Conservation (phyloP, 2,329 filamentous ascomycete species). For the Lecanosticta acicola region DNA sequence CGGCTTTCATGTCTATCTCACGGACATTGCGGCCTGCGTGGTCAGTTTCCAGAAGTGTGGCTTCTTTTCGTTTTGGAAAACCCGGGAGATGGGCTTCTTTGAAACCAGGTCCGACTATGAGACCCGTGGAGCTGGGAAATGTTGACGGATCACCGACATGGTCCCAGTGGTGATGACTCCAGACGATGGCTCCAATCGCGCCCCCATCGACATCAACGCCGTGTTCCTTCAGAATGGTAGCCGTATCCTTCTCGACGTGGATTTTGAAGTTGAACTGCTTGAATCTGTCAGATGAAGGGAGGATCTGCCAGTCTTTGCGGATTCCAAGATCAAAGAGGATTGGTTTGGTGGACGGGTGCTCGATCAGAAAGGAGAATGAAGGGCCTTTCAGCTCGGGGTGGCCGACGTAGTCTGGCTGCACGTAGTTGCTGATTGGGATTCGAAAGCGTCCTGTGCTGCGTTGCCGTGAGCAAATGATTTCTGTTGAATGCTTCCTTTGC, state of each 20-base stretch:
- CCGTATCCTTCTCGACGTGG: constrained; percentile 40
- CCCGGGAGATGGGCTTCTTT: constrained; percentile 39
- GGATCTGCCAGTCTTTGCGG: constrained; percentile 42
- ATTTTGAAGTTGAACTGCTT: constrained; percentile 33
- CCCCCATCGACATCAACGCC: constrained; percentile 36
- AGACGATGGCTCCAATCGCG: constrained; percentile 31
- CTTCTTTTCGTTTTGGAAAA: constrained; percentile 39
- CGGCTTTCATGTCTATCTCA: constrained; percentile 34
- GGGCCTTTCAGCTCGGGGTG: constrained; percentile 36
- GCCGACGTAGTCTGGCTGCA: constrained; percentile 38
- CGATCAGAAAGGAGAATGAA: constrained; percentile 45
- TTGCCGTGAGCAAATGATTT: constrained; percentile 1
- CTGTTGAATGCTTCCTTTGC: background rate
- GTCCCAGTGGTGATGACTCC: constrained; percentile 35
- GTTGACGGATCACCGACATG: constrained; percentile 38
- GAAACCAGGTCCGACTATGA: constrained; percentile 47
- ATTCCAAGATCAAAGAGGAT: constrained; percentile 46
- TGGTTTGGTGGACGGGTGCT: constrained; percentile 39
- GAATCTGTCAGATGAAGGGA: constrained; percentile 33
- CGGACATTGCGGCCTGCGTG: constrained; percentile 36
- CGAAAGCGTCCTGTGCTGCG: constrained; percentile 31
- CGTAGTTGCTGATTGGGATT: constrained; percentile 29
- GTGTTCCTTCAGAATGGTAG: constrained; percentile 38
- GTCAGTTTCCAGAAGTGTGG: constrained; percentile 38
- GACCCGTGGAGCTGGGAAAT: constrained; percentile 39